A percentile compares a stretch with the other conserved stretches of the same genome.
Conservation (phyloP, 108 stramenopile species). For the Discostella stelligeroides region DNA sequence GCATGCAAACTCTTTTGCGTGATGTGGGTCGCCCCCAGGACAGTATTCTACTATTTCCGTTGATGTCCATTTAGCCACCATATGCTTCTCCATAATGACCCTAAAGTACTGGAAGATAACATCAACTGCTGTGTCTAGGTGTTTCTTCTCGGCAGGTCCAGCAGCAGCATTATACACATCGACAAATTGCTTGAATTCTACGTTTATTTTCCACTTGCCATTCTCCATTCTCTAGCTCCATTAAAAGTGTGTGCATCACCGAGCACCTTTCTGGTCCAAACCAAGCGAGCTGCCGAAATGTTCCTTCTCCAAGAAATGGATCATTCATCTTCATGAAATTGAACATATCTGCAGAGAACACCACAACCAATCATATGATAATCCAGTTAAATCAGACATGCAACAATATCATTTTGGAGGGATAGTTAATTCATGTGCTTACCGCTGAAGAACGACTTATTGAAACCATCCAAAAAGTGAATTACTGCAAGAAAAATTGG, state of each 20-base stretch:
- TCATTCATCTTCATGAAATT: background rate
- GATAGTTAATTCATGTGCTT: too few species aligned
- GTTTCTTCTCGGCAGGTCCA: background rate
- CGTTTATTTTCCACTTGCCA: background rate
- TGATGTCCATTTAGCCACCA: background rate
- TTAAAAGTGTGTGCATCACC: background rate
- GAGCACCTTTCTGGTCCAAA: background rate
- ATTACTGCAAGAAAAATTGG: too few species aligned
- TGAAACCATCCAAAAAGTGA: too few species aligned
- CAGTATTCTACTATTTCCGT: background rate
- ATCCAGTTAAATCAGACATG: too few species aligned
- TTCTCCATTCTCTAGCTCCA: constrained; percentile 4
- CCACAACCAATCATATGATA: too few species aligned
- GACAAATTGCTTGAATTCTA: background rate
- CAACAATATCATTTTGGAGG: too few species aligned
- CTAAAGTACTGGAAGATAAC: background rate
- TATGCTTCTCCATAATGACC: background rate
- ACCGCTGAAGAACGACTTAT: too few species aligned
- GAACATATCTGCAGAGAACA: background rate
- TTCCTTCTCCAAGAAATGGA: background rate
- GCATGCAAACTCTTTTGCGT: background rate
- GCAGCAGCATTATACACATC: too few species aligned
- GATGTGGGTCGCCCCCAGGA: background rate
- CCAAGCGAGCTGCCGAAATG: background rate
- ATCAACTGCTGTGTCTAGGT: background rate